Base-by-base conservation (phyloP, 2,329 filamentous ascomycete species). In the Corynespora cassiicola region DNA sequence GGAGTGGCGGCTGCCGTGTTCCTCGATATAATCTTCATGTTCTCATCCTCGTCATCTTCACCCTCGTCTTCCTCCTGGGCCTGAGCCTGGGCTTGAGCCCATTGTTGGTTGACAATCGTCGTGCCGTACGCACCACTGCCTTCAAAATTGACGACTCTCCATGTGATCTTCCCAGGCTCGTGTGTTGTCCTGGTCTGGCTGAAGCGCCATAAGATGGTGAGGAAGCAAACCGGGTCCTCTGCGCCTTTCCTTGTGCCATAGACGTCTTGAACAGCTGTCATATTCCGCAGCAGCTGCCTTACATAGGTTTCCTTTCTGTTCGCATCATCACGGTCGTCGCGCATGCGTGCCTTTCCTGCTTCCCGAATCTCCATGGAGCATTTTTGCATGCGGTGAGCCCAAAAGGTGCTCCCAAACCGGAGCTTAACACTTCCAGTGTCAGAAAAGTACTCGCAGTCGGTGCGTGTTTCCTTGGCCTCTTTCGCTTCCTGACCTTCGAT, bases 221-320 rank as follows among this genome's bases (percentile, higher is more conserved):
- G 47, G 2, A 71, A 42, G 10, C 64, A 56, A 19, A 59, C 50
- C 6, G 46, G 36, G 15, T 55, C 45, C 8, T 56, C 47, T 1
- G 52, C 54, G 15, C 54, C 49, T 5, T 59, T 56, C 5, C 56
- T 46, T 7, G 58, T 50, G 9, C 69, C 66, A 21, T 66, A 67
- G 18, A 75, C 56, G 31, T 75, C 71, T 39, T 75, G 72, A 4
- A 66, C 60, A 4, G 70, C 73, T 1, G 64, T 71, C 26, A 75
- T 60, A 4, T 60, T 49, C 20, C 60, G 52, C 8, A 75, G 47
- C 3, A 56, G 54, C 3, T 56, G 48, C 3, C 56, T 48, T 1
- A 72, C 66, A 11, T 45, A 35, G 8, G 57, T 52, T 29, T 57
- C 55, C 19, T 53, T 45, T 31, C 46, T 47, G 14, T 48, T 50